Evolutionary conservation across 1,139 yeast species (phyloP).

Genomic region (Ogataea hybrid): DNA sequence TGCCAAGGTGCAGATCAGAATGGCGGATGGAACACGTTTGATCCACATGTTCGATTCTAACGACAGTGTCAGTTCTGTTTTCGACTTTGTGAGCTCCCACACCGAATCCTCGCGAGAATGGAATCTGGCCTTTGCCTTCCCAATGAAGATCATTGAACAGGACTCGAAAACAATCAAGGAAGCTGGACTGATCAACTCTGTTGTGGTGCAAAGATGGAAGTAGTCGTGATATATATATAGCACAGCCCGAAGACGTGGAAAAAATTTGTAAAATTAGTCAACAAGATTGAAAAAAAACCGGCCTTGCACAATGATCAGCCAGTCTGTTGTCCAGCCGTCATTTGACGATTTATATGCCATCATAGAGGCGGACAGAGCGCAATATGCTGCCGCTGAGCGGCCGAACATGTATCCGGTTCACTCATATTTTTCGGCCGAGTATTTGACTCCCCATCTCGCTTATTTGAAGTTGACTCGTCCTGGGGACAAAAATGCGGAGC

Average conservation of each 20-base stretch:
- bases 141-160: constrained; percentile 69
- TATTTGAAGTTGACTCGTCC: constrained; percentile 78
- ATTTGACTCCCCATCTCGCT: constrained; percentile 85
- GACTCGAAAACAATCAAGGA: constrained; percentile 61
- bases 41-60: constrained; percentile 63
- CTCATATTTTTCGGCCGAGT: constrained; percentile 70
- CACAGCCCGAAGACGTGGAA: constrained; percentile 8
- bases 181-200: constrained; percentile 79
- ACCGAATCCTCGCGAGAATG: constrained; percentile 50
- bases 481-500: constrained; percentile 47
- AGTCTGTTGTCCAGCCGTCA: constrained; percentile 55
- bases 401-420: constrained; percentile 79
- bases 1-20: constrained; percentile 75
- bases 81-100: constrained; percentile 59
- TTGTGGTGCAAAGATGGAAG: constrained; percentile 84
- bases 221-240: constrained; percentile 4
- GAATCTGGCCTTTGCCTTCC: constrained; percentile 78
- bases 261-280: constrained; percentile 7
- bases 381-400: constrained; percentile 21
- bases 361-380: constrained; percentile 39
- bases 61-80: constrained; percentile 67
- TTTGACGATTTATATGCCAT: constrained; percentile 47
- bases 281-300: background rate
- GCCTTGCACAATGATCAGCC: constrained; percentile 2
- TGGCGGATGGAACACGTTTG: constrained; percentile 75